phyloP scores from a whole-genome alignment of 768 basidiomycete species.

The Mycena polygramma region DNA sequence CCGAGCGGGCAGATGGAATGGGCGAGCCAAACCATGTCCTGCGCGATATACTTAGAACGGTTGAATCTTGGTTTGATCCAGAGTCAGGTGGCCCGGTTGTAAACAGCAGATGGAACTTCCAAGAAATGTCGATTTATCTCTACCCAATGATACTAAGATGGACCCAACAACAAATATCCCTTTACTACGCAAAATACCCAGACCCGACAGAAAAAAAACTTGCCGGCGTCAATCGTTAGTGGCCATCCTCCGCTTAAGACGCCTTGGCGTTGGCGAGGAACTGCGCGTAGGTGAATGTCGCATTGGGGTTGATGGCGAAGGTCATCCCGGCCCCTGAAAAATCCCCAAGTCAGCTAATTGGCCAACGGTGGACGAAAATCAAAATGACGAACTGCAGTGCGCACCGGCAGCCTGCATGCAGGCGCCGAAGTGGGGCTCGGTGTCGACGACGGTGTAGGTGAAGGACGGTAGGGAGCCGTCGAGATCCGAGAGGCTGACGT shows the following conservation, averaged over 20 bases:
- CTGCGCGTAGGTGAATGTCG: neutral
- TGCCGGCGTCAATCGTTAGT: no score
- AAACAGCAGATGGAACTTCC: no score
- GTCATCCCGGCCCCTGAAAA: neutral
- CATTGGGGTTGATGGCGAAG: neutral
- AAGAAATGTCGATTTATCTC: no score
- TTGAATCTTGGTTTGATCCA: no score
- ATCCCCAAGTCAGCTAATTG: neutral
- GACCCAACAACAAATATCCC: no score
- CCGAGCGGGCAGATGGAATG: no score
- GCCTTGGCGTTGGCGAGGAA: neutral
- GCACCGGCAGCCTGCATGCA: conserved; percentile 39
- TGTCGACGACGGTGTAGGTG: conserved; percentile 33
- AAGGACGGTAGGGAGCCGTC: conserved; percentile 34
- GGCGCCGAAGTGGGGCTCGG: conserved; percentile 37
- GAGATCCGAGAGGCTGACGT: conserved; percentile 30
- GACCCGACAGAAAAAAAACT: neutral
- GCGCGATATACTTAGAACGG: no score
- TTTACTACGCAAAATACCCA: no score
- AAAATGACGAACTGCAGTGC: neutral
- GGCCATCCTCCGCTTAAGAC: neutral
- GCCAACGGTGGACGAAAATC: neutral
- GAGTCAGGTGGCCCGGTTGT: no score
- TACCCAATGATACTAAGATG: no score
- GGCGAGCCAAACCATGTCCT: no score